These are phyloP conservation scores for Boletus coccyginus DNA, from an alignment of 768 basidiomycete species.

Conservation along the genomic window DNA sequence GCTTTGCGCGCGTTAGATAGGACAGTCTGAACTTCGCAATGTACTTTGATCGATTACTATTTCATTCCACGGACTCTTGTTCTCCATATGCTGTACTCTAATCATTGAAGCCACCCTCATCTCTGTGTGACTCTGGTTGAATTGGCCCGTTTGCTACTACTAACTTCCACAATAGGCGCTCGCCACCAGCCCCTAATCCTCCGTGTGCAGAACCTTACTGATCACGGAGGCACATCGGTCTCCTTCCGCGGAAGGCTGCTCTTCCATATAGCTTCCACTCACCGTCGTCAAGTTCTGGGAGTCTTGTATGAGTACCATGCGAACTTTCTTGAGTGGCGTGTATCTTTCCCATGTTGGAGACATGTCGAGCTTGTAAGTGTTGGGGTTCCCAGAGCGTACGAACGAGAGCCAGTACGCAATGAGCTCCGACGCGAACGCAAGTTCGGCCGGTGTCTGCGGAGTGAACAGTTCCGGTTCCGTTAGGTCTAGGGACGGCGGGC, in stretches of 20 bases:
- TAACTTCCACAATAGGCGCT: neutral
- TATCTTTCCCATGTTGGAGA: conserved; percentile 52
- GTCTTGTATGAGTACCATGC: conserved; percentile 47
- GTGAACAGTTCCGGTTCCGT: conserved; percentile 54
- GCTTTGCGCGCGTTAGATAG: neutral
- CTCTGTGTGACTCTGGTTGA: neutral
- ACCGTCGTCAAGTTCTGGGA: conserved; percentile 22
- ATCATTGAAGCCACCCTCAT: neutral
- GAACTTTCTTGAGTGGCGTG: conserved; percentile 23
- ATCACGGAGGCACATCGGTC: conserved; percentile 39
- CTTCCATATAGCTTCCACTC: conserved; percentile 44
- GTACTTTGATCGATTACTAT: neutral
- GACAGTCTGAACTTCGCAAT: neutral
- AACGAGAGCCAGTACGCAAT: conserved; percentile 69
- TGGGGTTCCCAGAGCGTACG: conserved; percentile 55
- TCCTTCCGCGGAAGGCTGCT: conserved; percentile 36
- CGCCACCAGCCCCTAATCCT: conserved; percentile 29
- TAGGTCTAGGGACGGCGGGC: conserved; percentile 31
- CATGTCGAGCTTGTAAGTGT: conserved; percentile 48
- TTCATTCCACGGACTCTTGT: neutral
- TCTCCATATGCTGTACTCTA: neutral
- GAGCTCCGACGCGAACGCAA: conserved; percentile 54
- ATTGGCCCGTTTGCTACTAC: neutral
- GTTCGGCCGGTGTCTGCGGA: conserved; percentile 42
- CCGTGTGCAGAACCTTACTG: conserved; percentile 31